A percentile compares a stretch with the other conserved stretches of the same genome.
Conservation (phyloP, 495 filamentous ascomycete species). For the Letharia columbiana region DNA sequence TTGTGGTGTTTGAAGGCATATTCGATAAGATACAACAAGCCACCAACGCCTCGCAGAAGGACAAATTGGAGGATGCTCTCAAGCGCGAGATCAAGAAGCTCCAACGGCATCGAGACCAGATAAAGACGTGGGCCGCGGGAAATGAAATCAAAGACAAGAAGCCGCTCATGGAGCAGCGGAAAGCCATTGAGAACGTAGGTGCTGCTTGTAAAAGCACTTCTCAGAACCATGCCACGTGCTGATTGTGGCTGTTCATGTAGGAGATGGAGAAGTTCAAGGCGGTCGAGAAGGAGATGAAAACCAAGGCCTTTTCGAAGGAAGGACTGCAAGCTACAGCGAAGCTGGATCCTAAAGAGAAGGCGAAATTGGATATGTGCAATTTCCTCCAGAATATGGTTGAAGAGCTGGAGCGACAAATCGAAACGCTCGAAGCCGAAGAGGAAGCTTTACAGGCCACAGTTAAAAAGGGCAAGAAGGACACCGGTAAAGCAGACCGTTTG, state of each 20-base stretch:
- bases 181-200: constrained; percentile 87
- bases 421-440: constrained; percentile 81
- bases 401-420: constrained; percentile 86
- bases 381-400: constrained; percentile 86
- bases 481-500: constrained; percentile 73
- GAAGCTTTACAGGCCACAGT: constrained; percentile 78
- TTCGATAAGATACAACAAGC: constrained; percentile 92
- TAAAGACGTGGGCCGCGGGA: constrained; percentile 94
- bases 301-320: constrained; percentile 98
- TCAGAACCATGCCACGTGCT: constrained; percentile 18
- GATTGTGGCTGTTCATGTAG: constrained; percentile 41
- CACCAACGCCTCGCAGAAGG: constrained; percentile 87
- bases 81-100: constrained; percentile 99
- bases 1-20: constrained; percentile 83
- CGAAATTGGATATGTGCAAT: constrained; percentile 75
- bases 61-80: constrained; percentile 93
- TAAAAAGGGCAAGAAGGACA: constrained; percentile 89
- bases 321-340: constrained; percentile 83
- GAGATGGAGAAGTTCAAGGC: constrained; percentile 99
- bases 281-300: constrained; percentile 99
- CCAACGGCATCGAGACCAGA: constrained; percentile 91
- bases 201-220: constrained; percentile 10
- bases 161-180: constrained; percentile 83
- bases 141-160: constrained; percentile 99
- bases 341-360: constrained; percentile 89